Percentiles rank a stretch among this genome's conserved stretches.
These are phyloP conservation scores for Stephanodiscus minutulus DNA, from an alignment of 108 stramenopile species.

Conservation along the genomic window DNA sequence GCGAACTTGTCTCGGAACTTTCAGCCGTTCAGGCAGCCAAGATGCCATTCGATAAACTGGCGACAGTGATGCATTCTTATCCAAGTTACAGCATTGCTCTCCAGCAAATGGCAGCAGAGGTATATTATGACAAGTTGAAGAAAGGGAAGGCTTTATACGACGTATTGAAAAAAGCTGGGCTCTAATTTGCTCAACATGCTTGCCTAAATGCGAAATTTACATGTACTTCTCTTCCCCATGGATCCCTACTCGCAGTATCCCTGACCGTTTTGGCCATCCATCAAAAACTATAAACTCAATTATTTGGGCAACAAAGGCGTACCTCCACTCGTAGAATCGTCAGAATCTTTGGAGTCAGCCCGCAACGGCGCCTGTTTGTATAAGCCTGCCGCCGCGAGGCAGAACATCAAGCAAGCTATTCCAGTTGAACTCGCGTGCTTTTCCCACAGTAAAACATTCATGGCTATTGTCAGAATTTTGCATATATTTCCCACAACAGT, in stretches of 20 bases:
- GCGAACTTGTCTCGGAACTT: conserved; percentile 67
- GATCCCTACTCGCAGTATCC: background rate
- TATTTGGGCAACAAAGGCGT: conserved; percentile 41
- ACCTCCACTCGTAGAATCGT: conserved; percentile 24
- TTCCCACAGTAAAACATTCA: conserved; percentile 65
- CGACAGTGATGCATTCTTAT: conserved; percentile 66
- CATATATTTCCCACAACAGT: conserved; percentile 72
- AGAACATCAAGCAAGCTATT: conserved; percentile 53
- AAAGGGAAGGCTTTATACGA: conserved; percentile 39
- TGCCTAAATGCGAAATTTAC: background rate
- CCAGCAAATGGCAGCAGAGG: conserved; percentile 64
- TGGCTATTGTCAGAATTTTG: conserved; percentile 59
- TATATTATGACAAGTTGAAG: conserved; percentile 56
- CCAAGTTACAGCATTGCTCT: conserved; percentile 61
- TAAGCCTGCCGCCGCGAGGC: conserved; percentile 58
- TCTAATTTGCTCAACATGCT: conserved; percentile 22
- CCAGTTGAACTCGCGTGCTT: conserved; percentile 64
- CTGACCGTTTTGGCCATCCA: background rate
- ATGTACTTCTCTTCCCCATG: too few species aligned
- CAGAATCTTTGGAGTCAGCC: conserved; percentile 35
- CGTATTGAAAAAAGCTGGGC: conserved; percentile 55
- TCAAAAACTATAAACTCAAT: background rate
- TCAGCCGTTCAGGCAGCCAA: conserved; percentile 47
- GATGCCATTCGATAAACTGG: conserved; percentile 50
- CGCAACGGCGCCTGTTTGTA: conserved; percentile 71